Evolutionary conservation across 768 basidiomycete genomes (phyloP).

Genomic region (Hydnum rufescens): DNA sequence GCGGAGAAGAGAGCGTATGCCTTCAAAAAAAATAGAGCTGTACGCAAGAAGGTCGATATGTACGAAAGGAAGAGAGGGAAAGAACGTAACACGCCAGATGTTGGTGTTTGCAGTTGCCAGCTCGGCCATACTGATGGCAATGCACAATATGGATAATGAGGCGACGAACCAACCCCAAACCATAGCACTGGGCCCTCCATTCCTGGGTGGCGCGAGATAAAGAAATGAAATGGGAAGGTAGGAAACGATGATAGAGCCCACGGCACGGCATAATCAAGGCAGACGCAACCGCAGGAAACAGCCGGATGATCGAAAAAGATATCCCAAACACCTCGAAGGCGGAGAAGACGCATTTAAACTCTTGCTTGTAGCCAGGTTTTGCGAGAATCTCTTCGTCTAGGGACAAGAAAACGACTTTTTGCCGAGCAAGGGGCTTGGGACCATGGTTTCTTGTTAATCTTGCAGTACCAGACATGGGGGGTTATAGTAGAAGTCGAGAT

Average conservation of each 20-base stretch:
- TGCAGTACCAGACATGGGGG: too few species aligned
- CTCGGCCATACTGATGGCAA: slow-evolving; percentile 51
- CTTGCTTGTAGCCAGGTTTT: slow-evolving; percentile 22
- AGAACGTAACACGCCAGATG: slow-evolving; percentile 42
- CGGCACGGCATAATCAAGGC: slow-evolving; percentile 35
- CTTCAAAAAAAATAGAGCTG: slow-evolving; percentile 45
- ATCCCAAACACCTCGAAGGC: slow-evolving; percentile 14
- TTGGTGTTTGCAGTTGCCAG: slow-evolving; percentile 51
- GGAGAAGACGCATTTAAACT: slow-evolving; percentile 22
- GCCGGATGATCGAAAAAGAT: slow-evolving; percentile 16
- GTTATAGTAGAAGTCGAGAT: too few species aligned
- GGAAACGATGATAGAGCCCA: too few species aligned
- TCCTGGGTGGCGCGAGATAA: too few species aligned
- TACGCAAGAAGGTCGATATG: slow-evolving; percentile 6
- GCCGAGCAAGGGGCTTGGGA: too few species aligned
- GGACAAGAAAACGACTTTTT: too few species aligned
- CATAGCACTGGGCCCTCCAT: slow-evolving; percentile 51
- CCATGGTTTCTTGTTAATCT: too few species aligned
- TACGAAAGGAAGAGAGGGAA: neutral
- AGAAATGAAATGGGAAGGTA: too few species aligned
- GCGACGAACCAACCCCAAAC: slow-evolving; percentile 59
- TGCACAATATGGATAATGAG: slow-evolving; percentile 37
- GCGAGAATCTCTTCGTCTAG: slow-evolving; percentile 19
- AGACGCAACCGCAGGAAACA: slow-evolving; percentile 18
- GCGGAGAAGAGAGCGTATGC: slow-evolving; percentile 23